These are phyloP conservation scores for Hemisphaericaspora subhashii DNA, from an alignment of 1,139 yeast genomes.

Conservation along the genomic window DNA sequence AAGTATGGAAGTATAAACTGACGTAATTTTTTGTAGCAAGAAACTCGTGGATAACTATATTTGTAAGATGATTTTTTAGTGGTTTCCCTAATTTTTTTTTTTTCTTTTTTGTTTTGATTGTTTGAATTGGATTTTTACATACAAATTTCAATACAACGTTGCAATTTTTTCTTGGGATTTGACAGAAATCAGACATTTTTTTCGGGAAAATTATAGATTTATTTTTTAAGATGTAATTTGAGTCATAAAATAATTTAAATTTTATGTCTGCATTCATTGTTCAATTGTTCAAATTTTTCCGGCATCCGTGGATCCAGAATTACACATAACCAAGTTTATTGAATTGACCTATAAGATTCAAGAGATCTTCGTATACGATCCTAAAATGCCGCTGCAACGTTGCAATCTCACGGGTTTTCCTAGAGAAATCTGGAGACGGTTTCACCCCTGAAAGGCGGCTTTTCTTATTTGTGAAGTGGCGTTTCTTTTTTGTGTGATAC, in stretches of 20 bases:
- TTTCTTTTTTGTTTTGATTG: background rate
- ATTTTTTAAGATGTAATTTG: background rate
- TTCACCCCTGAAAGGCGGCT: no score
- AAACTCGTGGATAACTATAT: slow-evolving; percentile 3
- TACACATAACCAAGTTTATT: background rate
- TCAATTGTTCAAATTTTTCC: no score
- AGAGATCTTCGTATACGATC: no score
- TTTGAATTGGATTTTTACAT: background rate
- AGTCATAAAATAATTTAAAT: background rate
- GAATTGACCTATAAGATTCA: background rate
- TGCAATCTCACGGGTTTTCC: slow-evolving; percentile 1
- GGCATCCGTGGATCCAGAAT: background rate
- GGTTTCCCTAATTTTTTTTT: background rate
- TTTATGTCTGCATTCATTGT: no score
- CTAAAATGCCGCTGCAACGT: slow-evolving; percentile 2
- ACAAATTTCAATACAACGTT: slow-evolving; percentile 20
- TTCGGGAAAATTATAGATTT: background rate
- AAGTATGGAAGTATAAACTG: background rate
- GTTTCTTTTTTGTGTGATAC: no score
- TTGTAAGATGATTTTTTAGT: background rate
- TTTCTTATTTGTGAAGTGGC: no score
- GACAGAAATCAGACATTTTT: background rate
- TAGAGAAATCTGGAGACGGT: no score
- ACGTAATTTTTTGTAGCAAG: slow-evolving; percentile 1
- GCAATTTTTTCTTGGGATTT: slow-evolving; percentile 14